Evolutionary conservation across 495 filamentous ascomycete genomes (phyloP), one percentile per base, ranked within the genome.

Genomic region (Oleoguttula mirabilis): DNA sequence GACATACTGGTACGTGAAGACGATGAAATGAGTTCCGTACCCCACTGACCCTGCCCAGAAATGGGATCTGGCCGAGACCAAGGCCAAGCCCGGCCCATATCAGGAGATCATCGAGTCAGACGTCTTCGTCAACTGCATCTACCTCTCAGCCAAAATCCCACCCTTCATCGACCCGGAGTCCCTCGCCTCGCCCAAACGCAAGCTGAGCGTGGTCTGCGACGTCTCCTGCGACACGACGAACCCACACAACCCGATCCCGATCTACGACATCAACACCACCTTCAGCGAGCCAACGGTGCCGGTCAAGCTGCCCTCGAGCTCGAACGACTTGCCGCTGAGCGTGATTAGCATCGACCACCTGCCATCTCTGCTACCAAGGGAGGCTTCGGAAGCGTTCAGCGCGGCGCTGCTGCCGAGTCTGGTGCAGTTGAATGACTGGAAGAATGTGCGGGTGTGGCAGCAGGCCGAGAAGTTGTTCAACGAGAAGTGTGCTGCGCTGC

Each of bases 11-110:
- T 55, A 22, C 19, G 50, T 37, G n/a, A 7, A 28, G 25, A 7
- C 25, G 7, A 7, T 28, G 25, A 28, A n/a, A n/a, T n/a, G 21
- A 15, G 10, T 19, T 14, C 21, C 16, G 21, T 23, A 5, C 14
- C 1, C 12, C 3, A 25, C 37, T 43, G 12, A 10, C 32, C 22
- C 79, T 14, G 72, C 94, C 50, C 61, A 88, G 53, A 75, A 87
- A 68, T 95, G 88, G 88, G 90, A 96, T 69, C 71, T 98, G 63
- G 77, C 69, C 1, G 90, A 95, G 73, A 95, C 88, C n/a, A 67
- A 64, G 2, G 72, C 71, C 56, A 79, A 56, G 59, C 63, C 82
- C 21, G 88, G 88, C 11, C 88, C 88, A 19, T 95, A 93, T 69
- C 61, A 69, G 51, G 88, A 95, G 64, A 90, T 95, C 57, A 66